These are phyloP conservation scores for Syncephalastrum sp. DNA, from an alignment of 371 early-diverging fungal species.

Conservation along the genomic window DNA sequence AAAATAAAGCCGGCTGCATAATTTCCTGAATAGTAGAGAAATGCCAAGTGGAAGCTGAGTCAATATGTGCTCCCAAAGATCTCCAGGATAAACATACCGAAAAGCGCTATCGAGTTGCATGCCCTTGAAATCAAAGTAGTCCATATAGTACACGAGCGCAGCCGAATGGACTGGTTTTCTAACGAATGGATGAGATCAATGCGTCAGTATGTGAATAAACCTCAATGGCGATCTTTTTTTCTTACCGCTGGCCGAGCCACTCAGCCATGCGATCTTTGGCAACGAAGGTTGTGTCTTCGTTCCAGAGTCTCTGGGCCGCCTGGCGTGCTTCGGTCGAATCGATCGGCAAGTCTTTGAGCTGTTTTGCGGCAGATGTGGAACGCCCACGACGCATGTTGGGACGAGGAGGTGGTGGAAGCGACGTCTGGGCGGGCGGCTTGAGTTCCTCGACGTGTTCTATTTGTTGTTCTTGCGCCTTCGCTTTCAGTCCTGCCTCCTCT, in stretches of 20 bases:
- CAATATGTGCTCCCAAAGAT: background rate
- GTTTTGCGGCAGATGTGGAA: no score
- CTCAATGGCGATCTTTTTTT: background rate
- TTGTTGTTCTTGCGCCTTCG: no score
- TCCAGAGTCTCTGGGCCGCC: conserved; percentile 34
- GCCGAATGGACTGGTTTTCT: conserved; percentile 52
- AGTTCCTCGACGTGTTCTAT: conserved; percentile 12
- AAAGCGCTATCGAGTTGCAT: conserved; percentile 77
- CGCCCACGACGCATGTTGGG: no score
- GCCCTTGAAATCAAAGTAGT: conserved; percentile 68
- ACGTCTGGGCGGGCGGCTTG: conserved; percentile 64
- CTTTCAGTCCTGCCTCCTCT: no score
- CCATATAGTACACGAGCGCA: conserved; percentile 69
- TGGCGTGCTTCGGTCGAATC: conserved; percentile 22
- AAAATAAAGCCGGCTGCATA: conserved; percentile 75
- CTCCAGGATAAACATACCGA: conserved; percentile 34
- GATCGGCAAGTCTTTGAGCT: background rate
- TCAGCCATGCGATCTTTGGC: conserved; percentile 41
- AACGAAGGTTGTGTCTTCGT: conserved; percentile 36
- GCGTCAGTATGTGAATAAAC: background rate
- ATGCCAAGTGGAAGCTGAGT: background rate
- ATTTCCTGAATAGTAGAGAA: conserved; percentile 20
- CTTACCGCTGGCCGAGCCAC: conserved; percentile 45
- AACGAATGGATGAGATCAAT: background rate
- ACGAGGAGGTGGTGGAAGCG: conserved; percentile 72